Conservation (phyloP, 176 grass and related monocot genomes). For the Carex scoparia region DNA sequence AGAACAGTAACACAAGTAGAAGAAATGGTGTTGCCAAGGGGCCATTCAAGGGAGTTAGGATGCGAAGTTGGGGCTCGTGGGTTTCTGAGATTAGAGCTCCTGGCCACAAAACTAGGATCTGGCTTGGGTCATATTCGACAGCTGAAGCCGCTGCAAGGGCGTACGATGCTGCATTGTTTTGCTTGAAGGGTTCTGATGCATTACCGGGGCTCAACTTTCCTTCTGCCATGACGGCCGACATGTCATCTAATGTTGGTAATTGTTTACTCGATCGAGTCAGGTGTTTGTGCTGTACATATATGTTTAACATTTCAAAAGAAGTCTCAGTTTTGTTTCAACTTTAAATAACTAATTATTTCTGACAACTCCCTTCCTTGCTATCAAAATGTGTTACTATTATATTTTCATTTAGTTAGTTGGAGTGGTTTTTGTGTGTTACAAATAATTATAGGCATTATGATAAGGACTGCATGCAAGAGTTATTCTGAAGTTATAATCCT, state of each 20-base stretch:
- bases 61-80: constrained; percentile 95
- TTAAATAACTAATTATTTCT: not conserved
- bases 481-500: not conserved
- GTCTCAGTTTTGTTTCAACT: no score
- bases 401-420: not conserved
- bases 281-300: not conserved
- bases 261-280: not conserved
- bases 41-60: constrained; percentile 85
- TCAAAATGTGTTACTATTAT: not conserved
- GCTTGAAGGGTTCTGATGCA: constrained; percentile 46
- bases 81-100: constrained; percentile 88
- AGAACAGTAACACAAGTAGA: not conserved
- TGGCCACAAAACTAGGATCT: constrained; percentile 80
- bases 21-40: constrained; percentile 24
- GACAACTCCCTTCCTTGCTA: no score
- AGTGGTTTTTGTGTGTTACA: not conserved
- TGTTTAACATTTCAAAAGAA: not conserved
- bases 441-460: not conserved
- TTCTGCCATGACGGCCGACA: not conserved
- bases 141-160: constrained; percentile 81
- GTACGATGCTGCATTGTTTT: constrained; percentile 79
- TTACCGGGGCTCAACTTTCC: constrained; percentile 81
- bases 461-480: not conserved
- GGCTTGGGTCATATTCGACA: constrained; percentile 85
- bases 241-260: constrained; percentile 25